phyloP scores from a whole-genome alignment of 2,329 filamentous ascomycete species.

The Aspergillus sp. region DNA sequence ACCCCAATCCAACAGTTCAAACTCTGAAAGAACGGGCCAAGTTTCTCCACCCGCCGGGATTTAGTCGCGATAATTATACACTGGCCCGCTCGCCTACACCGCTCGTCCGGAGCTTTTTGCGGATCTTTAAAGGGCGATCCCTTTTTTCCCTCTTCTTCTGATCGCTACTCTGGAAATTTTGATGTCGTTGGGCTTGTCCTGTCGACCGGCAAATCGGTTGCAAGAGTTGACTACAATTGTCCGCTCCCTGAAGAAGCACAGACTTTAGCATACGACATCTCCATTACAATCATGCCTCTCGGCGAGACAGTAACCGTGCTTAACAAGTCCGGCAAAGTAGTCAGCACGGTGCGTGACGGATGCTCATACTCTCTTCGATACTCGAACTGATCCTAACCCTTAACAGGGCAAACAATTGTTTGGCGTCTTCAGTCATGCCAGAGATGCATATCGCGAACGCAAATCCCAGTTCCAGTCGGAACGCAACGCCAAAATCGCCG shows the following conservation, averaged over 20 bases:
- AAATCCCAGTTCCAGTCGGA: conserved; percentile 78
- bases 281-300: conserved; percentile 26
- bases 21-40: conserved; percentile 12
- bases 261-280: not conserved
- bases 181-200: conserved; percentile 3
- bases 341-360: conserved; percentile 69
- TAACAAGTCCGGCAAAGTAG: conserved; percentile 87
- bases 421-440: conserved; percentile 88
- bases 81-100: conserved; percentile 19
- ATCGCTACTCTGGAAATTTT: conserved; percentile 14
- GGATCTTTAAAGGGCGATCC: conserved; percentile 9
- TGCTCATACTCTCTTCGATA: conserved; percentile 6
- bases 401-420: conserved; percentile 82
- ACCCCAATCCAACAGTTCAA: conserved; percentile 9
- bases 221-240: not conserved
- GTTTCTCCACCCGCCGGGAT: conserved; percentile 17
- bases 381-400: conserved; percentile 19
- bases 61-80: conserved; percentile 18
- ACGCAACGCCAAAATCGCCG: conserved; percentile 58
- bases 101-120: conserved; percentile 18
- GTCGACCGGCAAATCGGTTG: conserved; percentile 3
- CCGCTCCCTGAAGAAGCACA: not conserved
- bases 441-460: conserved; percentile 80
- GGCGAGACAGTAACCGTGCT: conserved; percentile 82
- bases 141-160: not conserved